Evolutionary conservation across 352 stramenopile species (phyloP).

Genomic region (Globisporangium solare): DNA sequence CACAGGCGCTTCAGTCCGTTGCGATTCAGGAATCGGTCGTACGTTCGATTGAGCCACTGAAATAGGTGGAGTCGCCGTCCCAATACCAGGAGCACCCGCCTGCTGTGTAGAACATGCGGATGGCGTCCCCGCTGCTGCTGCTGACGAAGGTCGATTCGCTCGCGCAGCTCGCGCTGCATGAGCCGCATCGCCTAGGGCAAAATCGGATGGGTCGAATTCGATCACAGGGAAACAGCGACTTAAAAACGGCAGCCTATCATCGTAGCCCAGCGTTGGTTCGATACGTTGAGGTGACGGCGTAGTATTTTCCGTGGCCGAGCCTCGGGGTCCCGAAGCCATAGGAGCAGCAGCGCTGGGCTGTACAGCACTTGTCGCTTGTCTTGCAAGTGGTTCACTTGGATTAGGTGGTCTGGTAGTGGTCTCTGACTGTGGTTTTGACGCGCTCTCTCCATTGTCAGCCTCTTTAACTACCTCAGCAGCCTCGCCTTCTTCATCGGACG

Average conservation of each 20-base stretch:
- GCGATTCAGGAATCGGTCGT: neutral
- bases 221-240: slow-evolving; percentile 5
- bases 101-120: neutral
- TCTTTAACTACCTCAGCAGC: neutral
- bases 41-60: neutral
- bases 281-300: too few species aligned
- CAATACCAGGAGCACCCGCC: too few species aligned
- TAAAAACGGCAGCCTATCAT: neutral
- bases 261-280: neutral
- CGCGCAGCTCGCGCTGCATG: neutral
- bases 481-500: slow-evolving; percentile 20
- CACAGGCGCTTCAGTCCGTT: neutral
- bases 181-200: neutral
- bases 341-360: too few species aligned
- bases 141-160: neutral
- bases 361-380: too few species aligned
- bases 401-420: neutral
- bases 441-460: neutral
- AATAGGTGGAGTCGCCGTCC: neutral
- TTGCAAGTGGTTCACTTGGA: too few species aligned
- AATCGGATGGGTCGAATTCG: slow-evolving; percentile 7
- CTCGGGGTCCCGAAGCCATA: too few species aligned
- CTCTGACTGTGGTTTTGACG: too few species aligned
- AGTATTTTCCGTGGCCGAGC: neutral
- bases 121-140: neutral